Base-by-base conservation (phyloP, 495 filamentous ascomycete genomes). In the Penicillium daleae region DNA sequence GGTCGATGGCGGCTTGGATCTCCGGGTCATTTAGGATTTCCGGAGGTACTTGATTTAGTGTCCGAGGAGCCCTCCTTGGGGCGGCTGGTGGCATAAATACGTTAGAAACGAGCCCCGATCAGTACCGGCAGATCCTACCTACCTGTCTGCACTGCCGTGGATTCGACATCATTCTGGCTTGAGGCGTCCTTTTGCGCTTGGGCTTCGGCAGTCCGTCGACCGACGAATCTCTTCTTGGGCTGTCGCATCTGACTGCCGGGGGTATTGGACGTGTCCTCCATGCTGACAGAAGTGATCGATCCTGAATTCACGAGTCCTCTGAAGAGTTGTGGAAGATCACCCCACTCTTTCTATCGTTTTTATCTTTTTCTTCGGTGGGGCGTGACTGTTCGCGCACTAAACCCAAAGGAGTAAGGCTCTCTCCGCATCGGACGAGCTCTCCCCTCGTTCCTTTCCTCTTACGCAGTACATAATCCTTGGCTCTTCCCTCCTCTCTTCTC, bases 11-110 rank as follows among this genome's bases (percentile, higher is more conserved):
- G 17, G 86, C 90, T 76, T 92, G 92, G 65, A 99, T 90, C n/a
- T 90, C 91, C 44, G 87, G 79, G 72, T 98, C 92, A 59, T 95
- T 79, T 24, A 95, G 81, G 63, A 99, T 97, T 58, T 92, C 90
- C 2, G 87, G 76, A 2, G 95, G 93, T 12, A 99, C 90, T 75
- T 93, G 91, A 75, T 97, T 97, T 26, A 98, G 80, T 44, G 92
- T 84, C 60, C 95, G 80, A 2, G 90, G 87, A 1, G 87, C 81
- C 52, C 91, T 82, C 61, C 91, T 80, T 29, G 92, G 85, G 39
- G 81, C 73, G 59, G 86, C 85, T 67, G 10, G 1, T 35, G n/a
- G 21, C 24, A 12, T 12, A 50, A 37, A 19, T 8, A 27, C 19
- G 6, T 50, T 8, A 59, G 42, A 15, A 21, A 26, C 29, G 26